Evolutionary conservation across 2,329 filamentous ascomycete species (phyloP).

Genomic region (Ceratocystiopsis minuta): DNA sequence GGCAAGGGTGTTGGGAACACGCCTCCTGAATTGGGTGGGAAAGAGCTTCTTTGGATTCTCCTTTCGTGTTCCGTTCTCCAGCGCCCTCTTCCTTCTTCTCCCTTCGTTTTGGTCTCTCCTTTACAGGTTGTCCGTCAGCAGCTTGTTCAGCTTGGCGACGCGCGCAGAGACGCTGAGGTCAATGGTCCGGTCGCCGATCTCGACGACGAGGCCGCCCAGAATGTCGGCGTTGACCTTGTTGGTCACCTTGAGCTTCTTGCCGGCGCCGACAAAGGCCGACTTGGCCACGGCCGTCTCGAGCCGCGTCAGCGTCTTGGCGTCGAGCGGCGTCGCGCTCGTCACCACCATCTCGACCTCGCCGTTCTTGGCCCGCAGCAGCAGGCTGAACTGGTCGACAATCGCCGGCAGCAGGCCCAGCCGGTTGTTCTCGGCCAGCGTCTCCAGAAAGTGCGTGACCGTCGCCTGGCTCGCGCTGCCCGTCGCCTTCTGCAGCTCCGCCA

Average conservation of each 20-base stretch:
- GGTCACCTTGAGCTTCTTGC: slow-evolving; percentile 94
- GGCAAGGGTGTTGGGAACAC: no score
- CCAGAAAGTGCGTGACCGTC: slow-evolving; percentile 86
- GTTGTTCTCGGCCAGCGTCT: slow-evolving; percentile 90
- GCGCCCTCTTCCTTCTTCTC: neutral
- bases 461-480: slow-evolving; percentile 50
- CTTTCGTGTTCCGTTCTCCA: no score
- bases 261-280: slow-evolving; percentile 70
- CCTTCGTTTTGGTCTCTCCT: neutral
- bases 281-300: slow-evolving; percentile 79
- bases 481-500: slow-evolving; percentile 76
- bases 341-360: slow-evolving; percentile 90
- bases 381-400: slow-evolving; percentile 71
- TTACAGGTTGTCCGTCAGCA: slow-evolving; percentile 92
- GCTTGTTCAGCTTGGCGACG: slow-evolving; percentile 98
- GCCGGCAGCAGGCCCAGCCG: slow-evolving; percentile 65
- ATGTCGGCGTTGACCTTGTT: slow-evolving; percentile 93
- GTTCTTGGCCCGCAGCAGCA: slow-evolving; percentile 72
- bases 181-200: slow-evolving; percentile 94
- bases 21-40: no score
- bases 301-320: slow-evolving; percentile 68
- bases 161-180: slow-evolving; percentile 90
- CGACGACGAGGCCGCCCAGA: slow-evolving; percentile 80
- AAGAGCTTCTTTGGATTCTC: no score
- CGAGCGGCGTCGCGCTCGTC: slow-evolving; percentile 75